These are phyloP conservation scores for Populus nigra DNA, from an alignment of 345 rosid genomes.

Conservation along the genomic window DNA sequence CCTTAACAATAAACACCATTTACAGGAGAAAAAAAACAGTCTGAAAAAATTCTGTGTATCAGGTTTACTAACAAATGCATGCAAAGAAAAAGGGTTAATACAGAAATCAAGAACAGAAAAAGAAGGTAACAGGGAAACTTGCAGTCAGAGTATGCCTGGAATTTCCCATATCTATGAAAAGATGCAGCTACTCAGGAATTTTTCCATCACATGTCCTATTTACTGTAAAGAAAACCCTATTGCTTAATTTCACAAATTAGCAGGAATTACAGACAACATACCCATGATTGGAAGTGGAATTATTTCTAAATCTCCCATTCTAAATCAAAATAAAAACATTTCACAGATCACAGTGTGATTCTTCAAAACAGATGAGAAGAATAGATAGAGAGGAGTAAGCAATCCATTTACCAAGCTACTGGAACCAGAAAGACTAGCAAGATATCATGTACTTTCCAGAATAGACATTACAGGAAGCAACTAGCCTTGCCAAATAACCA, in stretches of 20 bases:
- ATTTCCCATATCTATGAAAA: not conserved
- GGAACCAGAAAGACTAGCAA: not conserved
- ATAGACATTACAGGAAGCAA: not conserved
- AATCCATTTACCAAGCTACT: not conserved
- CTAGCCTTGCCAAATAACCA: not conserved
- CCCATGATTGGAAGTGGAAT: not conserved
- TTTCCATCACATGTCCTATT: not conserved
- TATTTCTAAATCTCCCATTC: not conserved
- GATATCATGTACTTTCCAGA: not conserved
- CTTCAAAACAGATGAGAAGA: not conserved
- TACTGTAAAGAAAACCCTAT: not conserved
- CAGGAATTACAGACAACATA: not conserved
- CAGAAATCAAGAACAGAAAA: not conserved
- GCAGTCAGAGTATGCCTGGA: not conserved
- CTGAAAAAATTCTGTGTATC: too few species aligned
- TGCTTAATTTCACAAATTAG: not conserved
- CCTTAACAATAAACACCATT: too few species aligned
- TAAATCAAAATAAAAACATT: not conserved
- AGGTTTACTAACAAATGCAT: not conserved
- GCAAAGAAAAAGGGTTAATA: not conserved
- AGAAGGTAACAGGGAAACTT: not conserved
- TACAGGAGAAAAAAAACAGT: not conserved
- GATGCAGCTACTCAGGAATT: not conserved
- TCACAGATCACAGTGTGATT: not conserved
- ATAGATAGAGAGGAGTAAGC: not conserved